Evolutionary conservation across 2,329 filamentous ascomycete species (phyloP), one percentile per base, ranked within the genome.

Genomic region (Amphichorda felina): DNA sequence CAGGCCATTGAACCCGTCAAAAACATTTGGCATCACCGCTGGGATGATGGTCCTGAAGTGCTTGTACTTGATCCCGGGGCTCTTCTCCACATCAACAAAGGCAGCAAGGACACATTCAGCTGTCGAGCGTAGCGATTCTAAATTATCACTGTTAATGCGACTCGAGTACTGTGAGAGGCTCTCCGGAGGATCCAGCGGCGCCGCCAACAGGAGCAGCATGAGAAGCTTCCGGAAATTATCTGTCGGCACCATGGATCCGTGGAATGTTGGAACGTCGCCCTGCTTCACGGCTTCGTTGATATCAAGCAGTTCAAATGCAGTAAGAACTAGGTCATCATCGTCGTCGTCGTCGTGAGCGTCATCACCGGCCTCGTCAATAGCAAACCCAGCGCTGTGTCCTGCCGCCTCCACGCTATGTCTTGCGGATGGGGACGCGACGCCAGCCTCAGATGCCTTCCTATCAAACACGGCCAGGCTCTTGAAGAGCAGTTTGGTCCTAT

Each of bases 401-500:
- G n/a, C 19, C 33, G 33, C 19, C 38, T 38, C 30, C 36, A 35
- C 14, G 40, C 43, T 25, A n/a, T 11, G 9, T 24, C 10, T 10
- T 24, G 21, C 6, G 22, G 25, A 13, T 14, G 40, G 21, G 6
- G 36, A 36, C 2, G 27, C 19, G 30, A 38, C 37, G 38, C 36
- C 48, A 31, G 26, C 50, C 35, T 53, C 56, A 10, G 63, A 64
- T 3, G 66, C 53, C 40, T 65, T 68, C 34, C 76, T 69, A 49
- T 86, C 82, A 45, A 80, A 76, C 4, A 86, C 78, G 5, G 81
- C 79, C 44, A 86, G 49, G 46, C 80, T 82, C 47, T 73, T 73
- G 56, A 84, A 87, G 9, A 86, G 50, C 34, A 86, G 62, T 52
- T 76, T 76, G 19, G 68, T 65, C 42, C 77, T 68, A 46, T 76